Percentiles rank a stretch among this genome's conserved stretches.
Evolutionary conservation across 1,284 basidiomycete species (phyloP).

Genomic region (Pseudozyma sp.): DNA sequence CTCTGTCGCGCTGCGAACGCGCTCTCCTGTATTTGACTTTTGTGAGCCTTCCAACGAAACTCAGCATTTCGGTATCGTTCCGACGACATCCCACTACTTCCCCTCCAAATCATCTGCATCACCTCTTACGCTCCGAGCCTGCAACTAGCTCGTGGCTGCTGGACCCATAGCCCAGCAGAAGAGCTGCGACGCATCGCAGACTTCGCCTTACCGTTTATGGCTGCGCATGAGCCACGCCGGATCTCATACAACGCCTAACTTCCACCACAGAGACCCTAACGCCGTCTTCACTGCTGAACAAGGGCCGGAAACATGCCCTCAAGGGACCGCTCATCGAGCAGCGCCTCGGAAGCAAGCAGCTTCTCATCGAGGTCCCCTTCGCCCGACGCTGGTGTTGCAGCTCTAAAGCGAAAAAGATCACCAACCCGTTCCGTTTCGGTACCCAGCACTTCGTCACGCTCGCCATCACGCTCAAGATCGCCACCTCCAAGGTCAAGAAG

Average conservation of each 20-base stretch:
- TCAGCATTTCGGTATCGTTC: neutral
- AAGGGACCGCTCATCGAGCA: constrained; percentile 10
- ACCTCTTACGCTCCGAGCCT: too few species aligned
- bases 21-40: constrained; percentile 1
- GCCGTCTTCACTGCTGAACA: neutral
- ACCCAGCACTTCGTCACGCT: constrained; percentile 28
- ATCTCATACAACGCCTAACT: too few species aligned
- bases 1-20: constrained; percentile 12
- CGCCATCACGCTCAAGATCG: constrained; percentile 29
- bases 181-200: too few species aligned
- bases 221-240: neutral
- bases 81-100: neutral
- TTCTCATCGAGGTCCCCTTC: constrained; percentile 17
- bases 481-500: constrained; percentile 33
- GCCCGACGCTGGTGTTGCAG: constrained; percentile 15
- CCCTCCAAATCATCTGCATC: too few species aligned
- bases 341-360: constrained; percentile 5
- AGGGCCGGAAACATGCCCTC: constrained; percentile 21
- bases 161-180: too few species aligned
- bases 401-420: constrained; percentile 32
- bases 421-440: constrained; percentile 25
- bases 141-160: too few species aligned
- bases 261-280: neutral
- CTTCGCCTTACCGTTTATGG: too few species aligned
- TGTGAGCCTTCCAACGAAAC: neutral